Evolutionary conservation across 371 early-diverging fungal species (phyloP).

Genomic region (Massospora cicadina): DNA sequence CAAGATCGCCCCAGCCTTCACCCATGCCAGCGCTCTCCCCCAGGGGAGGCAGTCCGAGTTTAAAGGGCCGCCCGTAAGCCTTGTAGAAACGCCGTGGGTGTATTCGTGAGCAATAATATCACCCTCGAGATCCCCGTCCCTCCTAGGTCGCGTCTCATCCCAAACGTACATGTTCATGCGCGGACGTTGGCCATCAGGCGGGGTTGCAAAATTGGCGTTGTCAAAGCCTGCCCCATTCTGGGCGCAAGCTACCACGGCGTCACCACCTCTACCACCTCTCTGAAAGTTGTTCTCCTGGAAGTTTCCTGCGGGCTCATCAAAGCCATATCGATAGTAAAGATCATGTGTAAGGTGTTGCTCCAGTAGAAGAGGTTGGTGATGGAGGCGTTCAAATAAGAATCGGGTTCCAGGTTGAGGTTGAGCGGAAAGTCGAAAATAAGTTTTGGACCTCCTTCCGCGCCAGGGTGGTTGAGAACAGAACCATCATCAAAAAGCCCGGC

Average conservation of each 20-base stretch:
- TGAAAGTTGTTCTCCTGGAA: conserved; percentile 81
- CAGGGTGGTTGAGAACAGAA: conserved; percentile 33
- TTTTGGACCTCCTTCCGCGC: conserved; percentile 41
- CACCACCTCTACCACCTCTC: conserved; percentile 56
- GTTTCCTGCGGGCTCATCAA: too few species aligned
- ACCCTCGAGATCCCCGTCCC: too few species aligned
- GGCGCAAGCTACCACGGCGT: conserved; percentile 86
- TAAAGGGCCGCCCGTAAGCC: conserved; percentile 83
- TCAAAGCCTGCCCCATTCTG: conserved; percentile 85
- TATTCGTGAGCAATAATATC: conserved; percentile 89
- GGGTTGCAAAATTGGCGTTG: too few species aligned
- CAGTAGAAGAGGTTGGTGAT: too few species aligned
- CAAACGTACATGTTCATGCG: conserved; percentile 90
- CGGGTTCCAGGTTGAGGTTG: conserved; percentile 41
- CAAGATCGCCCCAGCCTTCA: conserved; percentile 92
- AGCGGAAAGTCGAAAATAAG: conserved; percentile 61
- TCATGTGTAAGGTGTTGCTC: conserved; percentile 76
- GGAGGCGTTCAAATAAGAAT: conserved; percentile 70
- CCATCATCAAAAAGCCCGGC: conserved; percentile 54
- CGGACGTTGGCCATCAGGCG: conserved; percentile 80
- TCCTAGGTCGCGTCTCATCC: conserved; percentile 49
- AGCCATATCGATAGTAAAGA: conserved; percentile 76
- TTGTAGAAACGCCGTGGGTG: conserved; percentile 73
- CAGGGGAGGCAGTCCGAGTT: conserved; percentile 84
- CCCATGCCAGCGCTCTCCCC: conserved; percentile 92